These are phyloP conservation scores for Xylariaceae sp. DNA, from an alignment of 2,329 filamentous ascomycete species.

Conservation along the genomic window DNA sequence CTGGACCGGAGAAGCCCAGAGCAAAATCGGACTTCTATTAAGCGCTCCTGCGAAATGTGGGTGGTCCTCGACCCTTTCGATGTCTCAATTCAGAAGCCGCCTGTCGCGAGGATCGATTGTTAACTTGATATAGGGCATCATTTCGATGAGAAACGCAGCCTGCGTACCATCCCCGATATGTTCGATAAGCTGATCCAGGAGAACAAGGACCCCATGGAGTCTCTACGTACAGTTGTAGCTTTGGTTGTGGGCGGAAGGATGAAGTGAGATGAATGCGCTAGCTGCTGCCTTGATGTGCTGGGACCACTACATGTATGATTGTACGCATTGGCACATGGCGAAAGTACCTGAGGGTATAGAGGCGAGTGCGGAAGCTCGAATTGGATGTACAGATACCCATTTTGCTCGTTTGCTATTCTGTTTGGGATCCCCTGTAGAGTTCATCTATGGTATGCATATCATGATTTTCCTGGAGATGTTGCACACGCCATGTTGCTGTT, in stretches of 20 bases:
- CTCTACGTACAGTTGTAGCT: conserved; percentile 57
- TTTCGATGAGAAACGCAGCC: conserved; percentile 49
- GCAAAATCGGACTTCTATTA: conserved; percentile 48
- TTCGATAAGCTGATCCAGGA: conserved; percentile 57
- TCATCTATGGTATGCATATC: too few relatives aligned
- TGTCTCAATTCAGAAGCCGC: not conserved
- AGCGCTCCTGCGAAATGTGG: conserved; percentile 61
- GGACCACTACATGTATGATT: not conserved
- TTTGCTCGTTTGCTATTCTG: too few relatives aligned
- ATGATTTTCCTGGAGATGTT: too few relatives aligned
- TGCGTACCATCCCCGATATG: conserved; percentile 54
- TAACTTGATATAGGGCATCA: conserved; percentile 47
- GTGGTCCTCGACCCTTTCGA: conserved; percentile 26
- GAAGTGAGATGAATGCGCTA: not conserved
- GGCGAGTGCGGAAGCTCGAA: too few relatives aligned
- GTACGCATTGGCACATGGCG: too few relatives aligned
- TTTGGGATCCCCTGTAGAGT: too few relatives aligned
- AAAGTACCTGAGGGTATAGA: too few relatives aligned
- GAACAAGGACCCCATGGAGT: conserved; percentile 49
- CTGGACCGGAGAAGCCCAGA: conserved; percentile 69
- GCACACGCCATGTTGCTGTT: too few relatives aligned
- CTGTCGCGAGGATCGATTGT: not conserved
- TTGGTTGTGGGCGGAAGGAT: conserved; percentile 46
- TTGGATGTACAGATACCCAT: too few relatives aligned
- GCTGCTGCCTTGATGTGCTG: too few relatives aligned